Evolutionary conservation across 768 basidiomycete genomes (phyloP).

Genomic region (Hemileccinum impolitum): DNA sequence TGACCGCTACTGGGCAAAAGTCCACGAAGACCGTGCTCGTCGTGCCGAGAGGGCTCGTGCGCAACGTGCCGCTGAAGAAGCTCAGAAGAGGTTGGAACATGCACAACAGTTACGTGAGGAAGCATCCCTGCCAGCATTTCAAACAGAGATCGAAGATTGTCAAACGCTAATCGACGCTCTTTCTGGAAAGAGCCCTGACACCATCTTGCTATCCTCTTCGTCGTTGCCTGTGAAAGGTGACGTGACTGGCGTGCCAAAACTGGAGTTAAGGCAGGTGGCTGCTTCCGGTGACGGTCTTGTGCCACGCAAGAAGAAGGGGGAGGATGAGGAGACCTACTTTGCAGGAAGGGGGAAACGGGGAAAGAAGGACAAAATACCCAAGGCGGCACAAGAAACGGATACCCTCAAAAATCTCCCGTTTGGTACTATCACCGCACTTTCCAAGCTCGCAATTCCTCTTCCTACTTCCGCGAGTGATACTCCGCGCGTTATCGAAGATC

Average conservation of each 20-base stretch:
- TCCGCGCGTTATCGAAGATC: constrained; percentile 80
- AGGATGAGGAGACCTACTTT: constrained; percentile 80
- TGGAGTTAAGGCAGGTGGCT: constrained; percentile 86
- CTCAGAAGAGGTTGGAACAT: constrained; percentile 74
- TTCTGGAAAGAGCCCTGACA: constrained; percentile 58
- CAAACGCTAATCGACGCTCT: constrained; percentile 87
- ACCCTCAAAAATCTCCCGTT: constrained; percentile 66
- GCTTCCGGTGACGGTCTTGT: constrained; percentile 61
- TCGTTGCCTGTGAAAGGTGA: constrained; percentile 39
- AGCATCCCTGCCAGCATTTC: constrained; percentile 86
- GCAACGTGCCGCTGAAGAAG: constrained; percentile 75
- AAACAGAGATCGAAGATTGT: constrained; percentile 93
- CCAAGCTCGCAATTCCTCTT: constrained; percentile 85
- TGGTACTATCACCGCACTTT: constrained; percentile 82
- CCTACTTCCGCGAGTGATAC: constrained; percentile 76
- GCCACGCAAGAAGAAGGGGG: constrained; percentile 88
- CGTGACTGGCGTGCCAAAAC: constrained; percentile 66
- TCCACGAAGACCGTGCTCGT: constrained; percentile 84
- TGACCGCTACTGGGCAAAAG: constrained; percentile 78
- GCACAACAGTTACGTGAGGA: constrained; percentile 84
- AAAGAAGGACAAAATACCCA: constrained; percentile 50
- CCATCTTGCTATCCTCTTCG: constrained; percentile 41
- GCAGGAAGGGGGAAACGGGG: constrained; percentile 65
- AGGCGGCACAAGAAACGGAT: constrained; percentile 37
- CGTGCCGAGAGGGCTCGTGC: constrained; percentile 75